A percentile compares a stretch with the other conserved stretches of the same genome.
Conservation (phyloP, 169 alveolate genomes). For the Eimeria falciformis region DNA sequence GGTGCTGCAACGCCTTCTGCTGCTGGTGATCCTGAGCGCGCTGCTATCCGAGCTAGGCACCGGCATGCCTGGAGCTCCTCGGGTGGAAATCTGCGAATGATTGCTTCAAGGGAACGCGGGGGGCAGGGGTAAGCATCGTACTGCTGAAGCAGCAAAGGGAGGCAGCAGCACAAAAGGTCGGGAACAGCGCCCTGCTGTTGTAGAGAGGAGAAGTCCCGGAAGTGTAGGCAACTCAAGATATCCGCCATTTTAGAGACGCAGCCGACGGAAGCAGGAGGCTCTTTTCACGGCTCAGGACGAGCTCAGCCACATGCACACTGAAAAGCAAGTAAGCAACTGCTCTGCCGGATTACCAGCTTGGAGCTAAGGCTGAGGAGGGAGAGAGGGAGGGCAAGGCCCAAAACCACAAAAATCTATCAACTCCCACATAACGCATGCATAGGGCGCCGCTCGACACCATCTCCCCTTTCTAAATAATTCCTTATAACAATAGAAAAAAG, state of each 20-base stretch:
- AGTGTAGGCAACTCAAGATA: conserved; percentile 17
- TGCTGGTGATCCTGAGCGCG: not conserved
- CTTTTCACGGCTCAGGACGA: too few species aligned
- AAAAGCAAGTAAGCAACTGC: too few species aligned
- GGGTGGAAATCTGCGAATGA: not conserved
- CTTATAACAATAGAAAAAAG: too few species aligned
- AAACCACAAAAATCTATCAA: too few species aligned
- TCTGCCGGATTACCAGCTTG: too few species aligned
- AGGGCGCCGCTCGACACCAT: too few species aligned
- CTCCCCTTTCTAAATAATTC: too few species aligned
- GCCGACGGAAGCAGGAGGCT: not conserved
- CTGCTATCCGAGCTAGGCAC: conserved; percentile 8
- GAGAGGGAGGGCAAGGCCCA: too few species aligned
- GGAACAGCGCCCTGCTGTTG: conserved; percentile 2
- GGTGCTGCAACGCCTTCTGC: not conserved
- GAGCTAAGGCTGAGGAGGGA: too few species aligned
- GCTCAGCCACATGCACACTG: too few species aligned
- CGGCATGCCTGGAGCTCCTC: conserved; percentile 18
- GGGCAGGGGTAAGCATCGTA: not conserved
- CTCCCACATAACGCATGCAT: too few species aligned
- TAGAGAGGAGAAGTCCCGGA: conserved; percentile 24
- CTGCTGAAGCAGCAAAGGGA: conserved; percentile 44
- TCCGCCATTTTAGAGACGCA: conserved; percentile 9
- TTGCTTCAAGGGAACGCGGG: not conserved
- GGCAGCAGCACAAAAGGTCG: conserved; percentile 21